Evolutionary conservation across 768 basidiomycete genomes (phyloP).

Genomic region (Porphyrellus cyaneotinctus): DNA sequence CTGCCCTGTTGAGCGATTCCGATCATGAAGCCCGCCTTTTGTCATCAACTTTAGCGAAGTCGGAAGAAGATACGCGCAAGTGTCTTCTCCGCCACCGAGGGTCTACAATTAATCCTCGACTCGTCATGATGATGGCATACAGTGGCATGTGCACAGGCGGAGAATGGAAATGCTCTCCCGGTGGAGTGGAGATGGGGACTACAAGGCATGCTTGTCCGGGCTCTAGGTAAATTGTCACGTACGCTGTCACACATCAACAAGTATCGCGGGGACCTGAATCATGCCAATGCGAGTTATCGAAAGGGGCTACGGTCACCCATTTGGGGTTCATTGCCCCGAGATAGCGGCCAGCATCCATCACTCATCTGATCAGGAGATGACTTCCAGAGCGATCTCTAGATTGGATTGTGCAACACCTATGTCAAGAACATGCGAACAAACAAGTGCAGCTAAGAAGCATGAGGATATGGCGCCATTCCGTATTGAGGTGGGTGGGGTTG

Average conservation of each 20-base stretch:
- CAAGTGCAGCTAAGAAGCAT: conserved; percentile 8
- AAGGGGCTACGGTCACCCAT: neutral
- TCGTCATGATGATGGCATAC: neutral
- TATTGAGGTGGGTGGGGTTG: conserved; percentile 13
- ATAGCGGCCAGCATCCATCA: neutral
- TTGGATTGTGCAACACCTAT: neutral
- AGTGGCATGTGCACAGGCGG: too few species aligned
- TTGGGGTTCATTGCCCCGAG: neutral
- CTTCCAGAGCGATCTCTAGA: neutral
- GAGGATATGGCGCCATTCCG: conserved; percentile 12
- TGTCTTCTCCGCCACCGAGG: neutral
- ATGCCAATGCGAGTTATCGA: neutral
- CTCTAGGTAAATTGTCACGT: neutral
- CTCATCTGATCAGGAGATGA: neutral
- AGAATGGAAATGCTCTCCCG: too few species aligned
- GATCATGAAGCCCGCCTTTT: neutral
- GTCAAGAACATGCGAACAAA: neutral
- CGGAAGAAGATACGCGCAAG: neutral
- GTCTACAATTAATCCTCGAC: neutral
- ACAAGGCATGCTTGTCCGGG: too few species aligned
- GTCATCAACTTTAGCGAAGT: neutral
- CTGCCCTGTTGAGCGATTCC: neutral
- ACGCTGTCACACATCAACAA: neutral
- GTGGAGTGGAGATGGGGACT: too few species aligned
- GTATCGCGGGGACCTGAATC: neutral